Evolutionary conservation across 2,329 filamentous ascomycete genomes (phyloP).

Genomic region (Calonectria hongkongensis): DNA sequence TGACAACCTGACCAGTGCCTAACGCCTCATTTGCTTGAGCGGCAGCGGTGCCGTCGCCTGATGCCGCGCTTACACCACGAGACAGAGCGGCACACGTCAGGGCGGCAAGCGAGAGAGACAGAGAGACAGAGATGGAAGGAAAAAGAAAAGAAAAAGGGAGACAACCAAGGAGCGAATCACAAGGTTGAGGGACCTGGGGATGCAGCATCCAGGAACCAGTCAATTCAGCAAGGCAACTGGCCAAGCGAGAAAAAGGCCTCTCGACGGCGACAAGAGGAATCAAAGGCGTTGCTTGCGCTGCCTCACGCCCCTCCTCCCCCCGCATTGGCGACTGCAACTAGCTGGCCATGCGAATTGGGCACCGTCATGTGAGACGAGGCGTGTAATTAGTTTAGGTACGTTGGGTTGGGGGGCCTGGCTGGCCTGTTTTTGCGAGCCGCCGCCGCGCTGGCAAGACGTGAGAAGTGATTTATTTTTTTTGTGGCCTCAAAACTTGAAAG

Average conservation of each 20-base stretch:
- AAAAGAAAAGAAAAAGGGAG: neutral
- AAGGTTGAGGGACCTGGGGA: conserved; percentile 8
- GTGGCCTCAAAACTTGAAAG: conserved; percentile 3
- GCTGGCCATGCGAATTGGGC: conserved; percentile 2
- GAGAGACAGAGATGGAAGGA: too few species aligned
- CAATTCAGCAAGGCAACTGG: neutral
- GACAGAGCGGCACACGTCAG: neutral
- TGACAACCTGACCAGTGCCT: conserved; percentile 26
- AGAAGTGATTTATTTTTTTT: conserved; percentile 17
- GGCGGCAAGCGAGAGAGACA: neutral
- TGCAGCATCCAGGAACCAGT: conserved; percentile 15
- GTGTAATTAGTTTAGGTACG: neutral
- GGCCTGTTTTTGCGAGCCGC: neutral
- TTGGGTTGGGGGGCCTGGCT: neutral
- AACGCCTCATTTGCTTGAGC: conserved; percentile 23
- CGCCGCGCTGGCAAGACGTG: conserved; percentile 10
- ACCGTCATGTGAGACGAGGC: neutral
- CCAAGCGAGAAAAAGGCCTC: neutral
- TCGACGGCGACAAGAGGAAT: neutral
- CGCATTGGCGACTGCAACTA: too few species aligned
- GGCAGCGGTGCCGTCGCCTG: neutral
- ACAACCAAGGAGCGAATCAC: neutral
- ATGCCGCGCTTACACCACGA: neutral
- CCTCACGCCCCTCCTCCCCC: too few species aligned
- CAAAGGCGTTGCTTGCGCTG: too few species aligned